These are phyloP conservation scores for Ilyonectria robusta DNA, from an alignment of 2,329 filamentous ascomycete genomes.

Conservation along the genomic window DNA sequence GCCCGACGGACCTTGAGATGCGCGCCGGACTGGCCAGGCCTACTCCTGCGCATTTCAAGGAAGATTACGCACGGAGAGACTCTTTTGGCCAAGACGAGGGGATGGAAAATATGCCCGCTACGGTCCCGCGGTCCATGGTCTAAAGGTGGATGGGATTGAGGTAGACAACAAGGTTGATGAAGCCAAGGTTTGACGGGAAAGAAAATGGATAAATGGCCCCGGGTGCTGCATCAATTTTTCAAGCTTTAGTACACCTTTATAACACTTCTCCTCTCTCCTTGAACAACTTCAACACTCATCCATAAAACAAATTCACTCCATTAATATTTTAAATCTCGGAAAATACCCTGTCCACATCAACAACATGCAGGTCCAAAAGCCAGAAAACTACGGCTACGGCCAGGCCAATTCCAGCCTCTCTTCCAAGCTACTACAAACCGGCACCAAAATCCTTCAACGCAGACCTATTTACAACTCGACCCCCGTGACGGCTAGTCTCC, in stretches of 20 bases:
- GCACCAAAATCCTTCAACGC: not conserved
- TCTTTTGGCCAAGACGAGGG: not conserved
- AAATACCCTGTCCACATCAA: not conserved
- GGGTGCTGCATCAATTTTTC: too few species aligned
- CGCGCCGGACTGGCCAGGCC: not conserved
- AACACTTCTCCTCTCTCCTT: too few species aligned
- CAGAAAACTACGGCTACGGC: not conserved
- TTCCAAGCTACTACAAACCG: not conserved
- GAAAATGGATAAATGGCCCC: too few species aligned
- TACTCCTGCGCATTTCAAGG: too few species aligned
- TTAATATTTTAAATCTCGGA: not conserved
- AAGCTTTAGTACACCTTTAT: too few species aligned
- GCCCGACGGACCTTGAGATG: not conserved
- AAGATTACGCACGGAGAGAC: not conserved
- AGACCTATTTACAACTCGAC: not conserved
- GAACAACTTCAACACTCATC: too few species aligned
- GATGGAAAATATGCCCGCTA: not conserved
- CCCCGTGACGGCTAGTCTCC: not conserved
- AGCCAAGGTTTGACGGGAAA: not conserved
- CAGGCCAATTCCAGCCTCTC: not conserved
- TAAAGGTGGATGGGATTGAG: not conserved
- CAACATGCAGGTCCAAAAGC: constrained; percentile 13
- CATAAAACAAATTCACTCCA: too few species aligned
- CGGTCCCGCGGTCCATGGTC: not conserved
- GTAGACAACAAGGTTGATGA: not conserved